A percentile compares a stretch with the other conserved stretches of the same genome.
Conservation (phyloP, 2,329 filamentous ascomycete species). For the Clarireedia sp. region DNA sequence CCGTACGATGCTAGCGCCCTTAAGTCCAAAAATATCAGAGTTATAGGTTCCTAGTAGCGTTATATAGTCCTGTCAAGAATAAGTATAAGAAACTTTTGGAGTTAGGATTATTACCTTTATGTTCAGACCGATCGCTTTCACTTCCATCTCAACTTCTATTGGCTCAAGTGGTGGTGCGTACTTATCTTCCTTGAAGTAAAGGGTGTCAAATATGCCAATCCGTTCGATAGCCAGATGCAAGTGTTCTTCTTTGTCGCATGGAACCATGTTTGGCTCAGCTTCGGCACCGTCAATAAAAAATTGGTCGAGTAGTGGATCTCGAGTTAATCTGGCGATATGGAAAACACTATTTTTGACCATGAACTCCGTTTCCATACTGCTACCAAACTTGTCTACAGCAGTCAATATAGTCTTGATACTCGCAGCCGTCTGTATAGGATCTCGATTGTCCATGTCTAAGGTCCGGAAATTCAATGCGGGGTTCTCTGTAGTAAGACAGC, state of each 20-base stretch:
- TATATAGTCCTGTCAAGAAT: background rate
- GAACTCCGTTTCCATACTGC: slow-evolving; percentile 2
- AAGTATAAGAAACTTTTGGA: background rate
- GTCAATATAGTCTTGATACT: background rate
- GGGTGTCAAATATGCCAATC: slow-evolving; percentile 8
- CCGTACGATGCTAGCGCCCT: slow-evolving; percentile 49
- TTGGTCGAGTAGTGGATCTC: slow-evolving; percentile 5
- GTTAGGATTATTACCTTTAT: background rate
- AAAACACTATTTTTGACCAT: background rate
- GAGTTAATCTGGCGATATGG: slow-evolving; percentile 11
- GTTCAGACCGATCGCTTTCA: slow-evolving; percentile 1
- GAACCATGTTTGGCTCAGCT: background rate
- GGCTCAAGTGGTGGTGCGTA: background rate
- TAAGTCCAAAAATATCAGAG: background rate
- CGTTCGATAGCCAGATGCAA: background rate
- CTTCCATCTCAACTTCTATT: background rate
- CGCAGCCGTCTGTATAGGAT: background rate
- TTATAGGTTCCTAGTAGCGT: slow-evolving; percentile 1
- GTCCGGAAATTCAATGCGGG: slow-evolving; percentile 11
- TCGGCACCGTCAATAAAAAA: slow-evolving; percentile 10
- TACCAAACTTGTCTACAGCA: background rate
- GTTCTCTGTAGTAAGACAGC: slow-evolving; percentile 10
- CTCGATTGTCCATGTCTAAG: slow-evolving; percentile 6
- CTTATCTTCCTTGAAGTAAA: background rate
- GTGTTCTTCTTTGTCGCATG: background rate